These are phyloP conservation scores for Sclerotinia minor DNA, from an alignment of 2,329 filamentous ascomycete genomes.

Conservation along the genomic window DNA sequence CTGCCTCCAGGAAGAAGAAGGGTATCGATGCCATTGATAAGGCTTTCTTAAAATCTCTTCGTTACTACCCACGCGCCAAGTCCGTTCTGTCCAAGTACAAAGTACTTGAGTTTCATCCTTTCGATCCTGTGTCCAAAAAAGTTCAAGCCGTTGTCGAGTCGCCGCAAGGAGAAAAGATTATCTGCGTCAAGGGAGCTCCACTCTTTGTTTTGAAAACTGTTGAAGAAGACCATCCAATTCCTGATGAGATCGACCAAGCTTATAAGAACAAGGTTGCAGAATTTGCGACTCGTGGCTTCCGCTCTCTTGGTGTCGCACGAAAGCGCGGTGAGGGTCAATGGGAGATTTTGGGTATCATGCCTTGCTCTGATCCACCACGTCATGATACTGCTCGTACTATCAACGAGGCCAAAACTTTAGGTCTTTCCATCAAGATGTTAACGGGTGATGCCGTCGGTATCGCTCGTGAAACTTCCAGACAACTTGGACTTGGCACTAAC, in stretches of 20 bases:
- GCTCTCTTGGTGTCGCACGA: constrained; percentile 88
- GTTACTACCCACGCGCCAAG: constrained; percentile 81
- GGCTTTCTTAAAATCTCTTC: constrained; percentile 85
- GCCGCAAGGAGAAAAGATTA: constrained; percentile 78
- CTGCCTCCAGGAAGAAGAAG: constrained; percentile 91
- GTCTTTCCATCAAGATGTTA: constrained; percentile 93
- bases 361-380: constrained; percentile 87
- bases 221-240: constrained; percentile 78
- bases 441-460: constrained; percentile 94
- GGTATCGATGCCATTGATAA: constrained; percentile 94
- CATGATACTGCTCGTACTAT: constrained; percentile 89
- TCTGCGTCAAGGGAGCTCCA: constrained; percentile 88
- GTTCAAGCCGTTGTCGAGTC: constrained; percentile 82
- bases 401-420: constrained; percentile 83
- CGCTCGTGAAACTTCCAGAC: constrained; percentile 85
- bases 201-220: constrained; percentile 85
- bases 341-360: constrained; percentile 95
- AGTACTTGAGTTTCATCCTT: constrained; percentile 81
- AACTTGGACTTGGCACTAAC: constrained; percentile 89
- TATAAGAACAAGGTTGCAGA: constrained; percentile 94
- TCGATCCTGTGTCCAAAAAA: constrained; percentile 93
- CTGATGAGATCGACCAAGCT: constrained; percentile 72
- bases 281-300: constrained; percentile 90
- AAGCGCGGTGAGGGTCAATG: constrained; percentile 79
- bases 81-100: constrained; percentile 78